phyloP scores from a whole-genome alignment of 495 filamentous ascomycete genomes.

The Penicillium tannophilum region DNA sequence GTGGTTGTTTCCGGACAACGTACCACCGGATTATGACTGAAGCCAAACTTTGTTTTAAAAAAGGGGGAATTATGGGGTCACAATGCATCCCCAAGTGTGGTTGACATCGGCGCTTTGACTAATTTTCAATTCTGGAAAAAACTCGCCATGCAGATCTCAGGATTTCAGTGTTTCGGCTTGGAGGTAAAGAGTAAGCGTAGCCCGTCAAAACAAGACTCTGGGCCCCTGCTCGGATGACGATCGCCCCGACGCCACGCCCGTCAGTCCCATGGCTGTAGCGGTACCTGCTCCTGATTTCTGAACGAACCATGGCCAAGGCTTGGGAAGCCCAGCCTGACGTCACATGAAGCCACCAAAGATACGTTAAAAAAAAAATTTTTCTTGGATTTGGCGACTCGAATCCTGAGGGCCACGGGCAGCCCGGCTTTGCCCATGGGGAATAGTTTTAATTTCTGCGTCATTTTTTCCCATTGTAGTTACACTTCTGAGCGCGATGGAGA shows the following conservation, averaged over 20 bases:
- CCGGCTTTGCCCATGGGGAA: neutral
- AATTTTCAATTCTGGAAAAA: conserved; percentile 26
- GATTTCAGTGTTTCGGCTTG: neutral
- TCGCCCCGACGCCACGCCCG: conserved; percentile 30
- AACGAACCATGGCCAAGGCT: conserved; percentile 13
- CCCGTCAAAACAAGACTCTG: conserved; percentile 28
- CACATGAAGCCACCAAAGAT: neutral
- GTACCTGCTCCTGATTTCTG: conserved; percentile 15
- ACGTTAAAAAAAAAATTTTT: neutral
- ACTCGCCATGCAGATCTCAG: conserved; percentile 9
- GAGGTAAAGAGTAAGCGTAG: conserved; percentile 18
- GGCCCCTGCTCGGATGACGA: conserved; percentile 24
- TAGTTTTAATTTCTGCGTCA: conserved; percentile 6
- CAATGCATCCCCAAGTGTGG: conserved; percentile 9
- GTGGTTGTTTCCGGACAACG: conserved; percentile 25
- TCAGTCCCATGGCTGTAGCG: conserved; percentile 18
- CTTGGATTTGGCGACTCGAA: neutral
- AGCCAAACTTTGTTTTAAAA: conserved; percentile 16
- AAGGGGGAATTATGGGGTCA: neutral
- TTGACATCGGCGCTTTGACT: conserved; percentile 18
- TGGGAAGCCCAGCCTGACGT: neutral
- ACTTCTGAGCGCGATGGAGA: conserved; percentile 15
- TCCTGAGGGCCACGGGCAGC: neutral
- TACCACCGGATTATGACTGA: conserved; percentile 19
- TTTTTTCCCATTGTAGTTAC: conserved; percentile 6